A percentile compares a stretch with the other conserved stretches of the same genome.
These are phyloP conservation scores for Peniophora sp. DNA, from an alignment of 1,284 basidiomycete genomes.

Conservation along the genomic window DNA sequence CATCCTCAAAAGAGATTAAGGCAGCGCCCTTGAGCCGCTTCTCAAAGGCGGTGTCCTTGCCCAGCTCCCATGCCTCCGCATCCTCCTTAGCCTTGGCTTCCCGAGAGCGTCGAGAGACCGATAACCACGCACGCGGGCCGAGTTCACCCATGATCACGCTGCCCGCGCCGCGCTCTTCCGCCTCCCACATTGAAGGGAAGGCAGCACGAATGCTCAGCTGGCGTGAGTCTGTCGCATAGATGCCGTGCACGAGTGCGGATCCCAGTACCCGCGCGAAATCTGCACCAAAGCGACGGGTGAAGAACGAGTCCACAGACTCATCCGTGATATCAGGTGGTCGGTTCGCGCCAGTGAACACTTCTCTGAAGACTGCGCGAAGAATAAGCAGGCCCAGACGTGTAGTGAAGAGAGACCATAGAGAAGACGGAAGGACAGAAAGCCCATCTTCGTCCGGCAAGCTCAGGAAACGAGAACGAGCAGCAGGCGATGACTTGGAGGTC, in stretches of 20 bases:
- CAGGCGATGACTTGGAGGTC: constrained; percentile 56
- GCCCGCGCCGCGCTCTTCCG: constrained; percentile 59
- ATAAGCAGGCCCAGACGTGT: constrained; percentile 47
- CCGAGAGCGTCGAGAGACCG: constrained; percentile 12
- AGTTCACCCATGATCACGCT: constrained; percentile 65
- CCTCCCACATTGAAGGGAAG: constrained; percentile 68
- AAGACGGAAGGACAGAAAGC: constrained; percentile 38
- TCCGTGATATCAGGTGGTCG: constrained; percentile 34
- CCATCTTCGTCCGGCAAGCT: constrained; percentile 48
- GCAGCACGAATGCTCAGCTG: constrained; percentile 70
- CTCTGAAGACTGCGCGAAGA: constrained; percentile 46
- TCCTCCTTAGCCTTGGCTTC: constrained; percentile 13
- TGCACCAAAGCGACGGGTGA: constrained; percentile 70
- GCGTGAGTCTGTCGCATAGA: constrained; percentile 85
- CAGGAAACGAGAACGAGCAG: constrained; percentile 71
- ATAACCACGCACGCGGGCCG: constrained; percentile 14
- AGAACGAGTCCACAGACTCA: constrained; percentile 78
- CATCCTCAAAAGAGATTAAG: constrained; percentile 77
- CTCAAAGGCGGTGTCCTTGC: constrained; percentile 29
- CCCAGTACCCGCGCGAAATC: constrained; percentile 70
- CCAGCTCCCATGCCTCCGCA: constrained; percentile 40
- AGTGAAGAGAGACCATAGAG: constrained; percentile 30
- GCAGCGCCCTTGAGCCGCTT: constrained; percentile 53
- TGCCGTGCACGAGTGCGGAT: constrained; percentile 85
- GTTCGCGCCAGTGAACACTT: constrained; percentile 39